Percentiles rank a stretch among this genome's conserved stretches.
Conservation (phyloP, 768 basidiomycete genomes). For the Omphalotus guepiniiformis region DNA sequence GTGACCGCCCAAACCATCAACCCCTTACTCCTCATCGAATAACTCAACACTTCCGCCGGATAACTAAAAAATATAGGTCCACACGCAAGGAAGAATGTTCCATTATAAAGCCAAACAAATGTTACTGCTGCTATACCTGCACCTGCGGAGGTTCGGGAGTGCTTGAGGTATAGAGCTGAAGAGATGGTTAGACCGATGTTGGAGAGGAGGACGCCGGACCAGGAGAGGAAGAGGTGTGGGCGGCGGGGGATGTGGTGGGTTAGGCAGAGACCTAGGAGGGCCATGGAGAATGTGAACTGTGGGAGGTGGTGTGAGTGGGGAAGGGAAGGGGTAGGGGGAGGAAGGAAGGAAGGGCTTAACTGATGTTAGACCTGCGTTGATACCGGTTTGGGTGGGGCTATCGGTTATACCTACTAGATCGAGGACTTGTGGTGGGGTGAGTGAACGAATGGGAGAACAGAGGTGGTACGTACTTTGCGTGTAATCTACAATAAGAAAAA, state of each 20-base stretch:
- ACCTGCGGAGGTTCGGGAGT: constrained; percentile 1
- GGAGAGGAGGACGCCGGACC: constrained; percentile 5
- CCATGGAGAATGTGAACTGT: constrained; percentile 7
- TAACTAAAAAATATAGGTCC: constrained; percentile 9
- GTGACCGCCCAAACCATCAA: constrained; percentile 9
- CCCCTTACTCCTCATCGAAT: constrained; percentile 6
- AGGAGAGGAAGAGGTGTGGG: constrained; percentile 2
- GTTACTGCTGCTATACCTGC: constrained; percentile 8
- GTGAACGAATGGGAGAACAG: background rate
- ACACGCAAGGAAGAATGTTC: constrained; percentile 9
- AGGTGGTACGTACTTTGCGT: constrained; percentile 1
- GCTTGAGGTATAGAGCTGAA: constrained; percentile 2
- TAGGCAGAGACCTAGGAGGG: constrained; percentile 6
- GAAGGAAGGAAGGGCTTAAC: background rate
- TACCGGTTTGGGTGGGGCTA: constrained; percentile 4
- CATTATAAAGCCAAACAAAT: constrained; percentile 8
- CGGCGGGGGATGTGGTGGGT: constrained; percentile 4
- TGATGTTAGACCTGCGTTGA: constrained; percentile 9
- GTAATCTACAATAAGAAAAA: constrained; percentile 1
- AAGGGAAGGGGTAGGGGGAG: background rate
- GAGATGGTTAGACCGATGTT: constrained; percentile 7
- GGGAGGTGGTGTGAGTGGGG: background rate
- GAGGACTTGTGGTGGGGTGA: background rate
- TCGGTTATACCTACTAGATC: constrained; percentile 8
- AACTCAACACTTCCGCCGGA: constrained; percentile 7